Conservation (phyloP, 2,329 filamentous ascomycete species). For the Fusarium papillatum region DNA sequence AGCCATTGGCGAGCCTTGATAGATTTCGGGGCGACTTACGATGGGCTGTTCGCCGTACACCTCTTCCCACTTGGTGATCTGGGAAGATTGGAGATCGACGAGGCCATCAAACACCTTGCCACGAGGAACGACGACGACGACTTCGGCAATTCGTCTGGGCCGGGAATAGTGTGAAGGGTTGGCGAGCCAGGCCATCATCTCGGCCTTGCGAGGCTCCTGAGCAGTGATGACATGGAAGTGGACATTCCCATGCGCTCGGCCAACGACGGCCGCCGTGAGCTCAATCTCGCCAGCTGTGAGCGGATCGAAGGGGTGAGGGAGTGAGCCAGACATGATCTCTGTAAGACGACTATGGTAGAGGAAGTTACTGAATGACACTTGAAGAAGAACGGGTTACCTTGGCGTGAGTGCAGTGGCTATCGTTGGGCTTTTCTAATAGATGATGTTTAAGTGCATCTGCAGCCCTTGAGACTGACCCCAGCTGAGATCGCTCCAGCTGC, state of each 20-base stretch:
- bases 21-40: slow-evolving; percentile 56
- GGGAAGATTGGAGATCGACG: slow-evolving; percentile 77
- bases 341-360: no score
- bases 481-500: no score
- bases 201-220: slow-evolving; percentile 86
- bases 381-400: no score
- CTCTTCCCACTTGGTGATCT: slow-evolving; percentile 80
- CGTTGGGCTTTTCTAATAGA: no score
- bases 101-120: slow-evolving; percentile 88
- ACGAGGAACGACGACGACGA: slow-evolving; percentile 84
- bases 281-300: slow-evolving; percentile 77
- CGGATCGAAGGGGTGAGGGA: slow-evolving; percentile 46
- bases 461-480: no score
- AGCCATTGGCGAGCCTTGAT: slow-evolving; percentile 3
- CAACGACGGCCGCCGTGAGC: slow-evolving; percentile 73
- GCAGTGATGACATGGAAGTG: slow-evolving; percentile 91
- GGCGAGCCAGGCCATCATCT: slow-evolving; percentile 85
- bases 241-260: slow-evolving; percentile 72
- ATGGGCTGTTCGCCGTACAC: slow-evolving; percentile 86
- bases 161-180: slow-evolving; percentile 70
- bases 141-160: slow-evolving; percentile 82
- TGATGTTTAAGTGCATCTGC: no score
- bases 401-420: no score
- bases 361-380: no score
- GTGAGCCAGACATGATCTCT: no score